Conservation (phyloP, 768 basidiomycete genomes). For the Leucocoprinus birnbaumii region DNA sequence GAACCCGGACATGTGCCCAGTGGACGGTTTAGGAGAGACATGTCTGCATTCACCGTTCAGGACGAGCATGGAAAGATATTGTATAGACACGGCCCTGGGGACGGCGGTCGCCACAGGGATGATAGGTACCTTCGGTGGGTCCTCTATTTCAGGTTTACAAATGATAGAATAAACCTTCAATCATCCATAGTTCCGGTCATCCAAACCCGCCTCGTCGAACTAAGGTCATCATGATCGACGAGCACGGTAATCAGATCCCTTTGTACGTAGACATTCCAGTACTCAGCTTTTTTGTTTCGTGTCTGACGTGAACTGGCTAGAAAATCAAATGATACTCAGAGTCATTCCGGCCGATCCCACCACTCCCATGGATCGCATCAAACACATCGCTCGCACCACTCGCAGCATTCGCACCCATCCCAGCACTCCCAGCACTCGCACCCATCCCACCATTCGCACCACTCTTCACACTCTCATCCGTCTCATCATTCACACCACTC, state of each 20-base stretch:
- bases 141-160: neutral
- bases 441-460: slow-evolving; percentile 1
- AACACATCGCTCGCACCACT: neutral
- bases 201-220: slow-evolving; percentile 9
- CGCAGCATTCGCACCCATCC: slow-evolving; percentile 5
- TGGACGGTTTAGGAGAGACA: slow-evolving; percentile 12
- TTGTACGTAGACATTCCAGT: slow-evolving; percentile 13
- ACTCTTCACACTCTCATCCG: slow-evolving; percentile 1
- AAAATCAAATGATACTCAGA: slow-evolving; percentile 8
- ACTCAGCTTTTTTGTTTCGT: neutral
- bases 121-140: slow-evolving; percentile 8
- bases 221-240: slow-evolving; percentile 18
- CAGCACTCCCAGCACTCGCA: slow-evolving; percentile 1
- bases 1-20: slow-evolving; percentile 2
- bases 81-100: slow-evolving; percentile 27
- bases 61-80: slow-evolving; percentile 58
- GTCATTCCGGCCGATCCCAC: slow-evolving; percentile 9
- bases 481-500: slow-evolving; percentile 4
- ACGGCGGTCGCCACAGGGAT: neutral
- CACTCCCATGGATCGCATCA: slow-evolving; percentile 8
- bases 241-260: slow-evolving; percentile 18
- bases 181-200: neutral
- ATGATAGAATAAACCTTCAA: neutral
- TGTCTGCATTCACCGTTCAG: slow-evolving; percentile 51
- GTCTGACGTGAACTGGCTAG: neutral